Evolutionary conservation across 768 basidiomycete species (phyloP).

Genomic region (Albatrellus ellisii): DNA sequence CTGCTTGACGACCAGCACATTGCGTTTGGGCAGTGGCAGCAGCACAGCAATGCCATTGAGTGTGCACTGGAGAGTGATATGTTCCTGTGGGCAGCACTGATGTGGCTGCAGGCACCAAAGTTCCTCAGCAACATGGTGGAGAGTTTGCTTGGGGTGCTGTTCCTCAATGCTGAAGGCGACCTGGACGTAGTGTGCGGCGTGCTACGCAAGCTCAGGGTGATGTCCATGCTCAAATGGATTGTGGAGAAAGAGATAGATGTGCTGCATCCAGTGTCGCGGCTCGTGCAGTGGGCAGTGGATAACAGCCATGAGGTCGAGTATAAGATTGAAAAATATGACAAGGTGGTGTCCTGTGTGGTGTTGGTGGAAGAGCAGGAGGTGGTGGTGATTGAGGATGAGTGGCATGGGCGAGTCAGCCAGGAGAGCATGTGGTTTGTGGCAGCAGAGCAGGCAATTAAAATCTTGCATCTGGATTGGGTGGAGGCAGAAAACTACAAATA

Average conservation of each 20-base stretch:
- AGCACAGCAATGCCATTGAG: conserved; percentile 33
- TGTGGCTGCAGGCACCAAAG: conserved; percentile 66
- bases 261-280: conserved; percentile 56
- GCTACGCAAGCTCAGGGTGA: conserved; percentile 39
- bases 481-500: no score
- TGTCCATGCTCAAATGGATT: conserved; percentile 49
- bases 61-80: conserved; percentile 26
- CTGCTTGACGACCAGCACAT: conserved; percentile 51
- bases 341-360: conserved; percentile 32
- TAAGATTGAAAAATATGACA: conserved; percentile 30
- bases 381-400: conserved; percentile 32
- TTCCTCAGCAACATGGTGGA: conserved; percentile 73
- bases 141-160: conserved; percentile 65
- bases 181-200: conserved; percentile 36
- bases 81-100: conserved; percentile 67
- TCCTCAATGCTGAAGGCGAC: conserved; percentile 49
- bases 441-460: conserved; percentile 45
- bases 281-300: conserved; percentile 45
- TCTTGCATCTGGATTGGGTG: no score
- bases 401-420: conserved; percentile 41
- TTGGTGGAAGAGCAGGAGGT: conserved; percentile 31
- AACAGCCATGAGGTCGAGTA: conserved; percentile 29
- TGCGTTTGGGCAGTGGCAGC: conserved; percentile 36
- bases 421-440: conserved; percentile 55
- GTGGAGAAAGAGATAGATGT: conserved; percentile 58